Evolutionary conservation across 1,139 yeast genomes (phyloP), one percentile per base, ranked within the genome.

Genomic region (Hansenula lynferdii): DNA sequence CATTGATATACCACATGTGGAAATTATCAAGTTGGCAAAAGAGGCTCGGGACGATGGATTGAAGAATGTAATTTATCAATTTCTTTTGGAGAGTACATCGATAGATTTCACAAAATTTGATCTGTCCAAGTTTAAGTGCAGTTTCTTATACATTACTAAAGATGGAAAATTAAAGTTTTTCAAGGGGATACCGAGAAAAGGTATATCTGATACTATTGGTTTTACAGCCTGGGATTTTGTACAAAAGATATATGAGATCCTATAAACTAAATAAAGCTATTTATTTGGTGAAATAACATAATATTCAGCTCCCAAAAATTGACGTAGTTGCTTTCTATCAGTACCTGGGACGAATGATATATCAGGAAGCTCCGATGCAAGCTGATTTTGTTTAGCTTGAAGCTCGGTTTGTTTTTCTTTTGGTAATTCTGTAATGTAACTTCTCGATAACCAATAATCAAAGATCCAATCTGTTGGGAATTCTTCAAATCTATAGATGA

Each of bases 391-490:
- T 3, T 61, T 48, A 6, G 46, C 31, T 39, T 64, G 57, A 26
- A 75, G 46, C 28, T 53, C 48, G 30, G 41, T 41, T 44, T 68
- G 67, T 45, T 73, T 69, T 1, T 53, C 61, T 0, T 61, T 65
- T 2, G 65, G 48, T 37, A 77, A 56, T 9, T 63, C 64, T 3
- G 85, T 77, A 41, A 80, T 72, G 50, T 73, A 80, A 31, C 80
- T 72, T 45, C 84, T 64, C 1, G 82, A 72, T 41, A 65, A 65
- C 84, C 84, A 77, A 45, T 73, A 72, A 23, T 66, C 65, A 65
- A 66, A 77, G 4, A 75, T 67, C 17, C 53, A 54, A 6, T 64
- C 67, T 10, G 48, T 50, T 26, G 52, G 51, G 42, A 70, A 51
- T 35, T 58, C 51, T 43, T 56, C 38, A 37, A 63, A 54, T 47